A percentile compares a stretch with the other conserved stretches of the same genome.
Conservation (phyloP, 2,329 filamentous ascomycete species). For the Fusarium ramigenum region DNA sequence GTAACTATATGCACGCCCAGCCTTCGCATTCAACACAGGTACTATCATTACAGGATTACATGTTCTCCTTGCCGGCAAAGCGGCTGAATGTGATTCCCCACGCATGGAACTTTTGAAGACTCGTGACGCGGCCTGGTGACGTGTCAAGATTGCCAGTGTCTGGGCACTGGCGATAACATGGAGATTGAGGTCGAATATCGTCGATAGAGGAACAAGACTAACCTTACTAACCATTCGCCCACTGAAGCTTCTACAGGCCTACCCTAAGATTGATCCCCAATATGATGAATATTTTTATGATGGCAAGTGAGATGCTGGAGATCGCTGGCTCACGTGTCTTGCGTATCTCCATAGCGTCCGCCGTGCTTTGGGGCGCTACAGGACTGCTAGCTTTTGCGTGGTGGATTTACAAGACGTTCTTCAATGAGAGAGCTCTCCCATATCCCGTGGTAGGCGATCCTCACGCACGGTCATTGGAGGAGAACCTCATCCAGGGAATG, state of each 20-base stretch:
- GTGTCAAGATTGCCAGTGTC: not conserved
- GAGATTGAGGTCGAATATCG: too few relatives aligned
- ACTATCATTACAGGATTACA: too few relatives aligned
- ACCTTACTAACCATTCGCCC: not conserved
- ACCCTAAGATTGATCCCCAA: rapidly evolving
- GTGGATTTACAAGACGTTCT: not conserved
- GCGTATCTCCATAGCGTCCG: rapidly evolving
- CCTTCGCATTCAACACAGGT: too few relatives aligned
- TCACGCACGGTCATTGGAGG: not conserved
- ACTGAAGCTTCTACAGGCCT: rapidly evolving
- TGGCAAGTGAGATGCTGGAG: rapidly evolving
- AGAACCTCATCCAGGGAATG: not conserved
- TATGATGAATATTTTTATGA: not conserved
- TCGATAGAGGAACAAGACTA: rapidly evolving
- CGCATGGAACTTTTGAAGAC: rapidly evolving
- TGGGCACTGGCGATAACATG: not conserved
- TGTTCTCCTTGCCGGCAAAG: too few relatives aligned
- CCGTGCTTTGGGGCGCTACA: not conserved
- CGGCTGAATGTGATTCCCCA: rapidly evolving
- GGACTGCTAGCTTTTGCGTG: not conserved
- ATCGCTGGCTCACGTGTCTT: not conserved
- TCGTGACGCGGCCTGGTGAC: rapidly evolving
- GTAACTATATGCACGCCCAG: not conserved
- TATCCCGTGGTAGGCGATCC: not conserved
- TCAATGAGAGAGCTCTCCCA: rapidly evolving